Base-by-base conservation (phyloP, 1,284 basidiomycete species). In the Tylopilus sp. region DNA sequence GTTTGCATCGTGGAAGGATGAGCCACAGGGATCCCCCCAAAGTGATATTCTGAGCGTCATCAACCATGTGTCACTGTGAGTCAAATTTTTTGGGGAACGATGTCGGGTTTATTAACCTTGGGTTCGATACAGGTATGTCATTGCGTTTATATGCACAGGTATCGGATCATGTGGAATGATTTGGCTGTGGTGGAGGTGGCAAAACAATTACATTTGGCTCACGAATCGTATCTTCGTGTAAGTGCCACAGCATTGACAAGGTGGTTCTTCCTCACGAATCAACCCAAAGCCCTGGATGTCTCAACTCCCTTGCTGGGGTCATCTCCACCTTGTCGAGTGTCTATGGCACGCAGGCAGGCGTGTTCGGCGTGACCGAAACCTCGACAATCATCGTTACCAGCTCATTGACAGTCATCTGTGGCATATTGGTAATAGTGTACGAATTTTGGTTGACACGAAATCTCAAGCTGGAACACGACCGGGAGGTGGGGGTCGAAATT, bases 191-290 rank as follows among this genome's bases (percentile, higher is more conserved):
- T 88, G 84, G 81, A 80, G 84, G 65, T 91, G 89, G 85, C 83
- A 81, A 66, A 82, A 81, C 67, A 91, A 91, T 70, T 91, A 87
- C 70, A 77, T 91, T 66, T 89, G 88, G 85, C 72, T 87, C 12
- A 79, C 87, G 29, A 88, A 88, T 72, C 84, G 81, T 54, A 81
- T 88, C 54, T 87, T 88, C 71, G 62, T 87, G 87, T 89, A 67
- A 64, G 86, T 81, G 18, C 5, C 39, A 47, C 32, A 49, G 33
- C 58, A 24, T 52, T 53, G 2, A 36, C 4, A 41, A 5, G 10
- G 22, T 44, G 22, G 44, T 51, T 32, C 55, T 52, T 60, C 13
- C 69, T 69, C 52, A 70, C 58, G 29, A 29, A 57, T 61, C 60
- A 24, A 47, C 24, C 47, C 60, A 44, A 63, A 89, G 87, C 26